Evolutionary conservation across 1,284 basidiomycete genomes (phyloP).

Genomic region (Tylopilus orsonianus): DNA sequence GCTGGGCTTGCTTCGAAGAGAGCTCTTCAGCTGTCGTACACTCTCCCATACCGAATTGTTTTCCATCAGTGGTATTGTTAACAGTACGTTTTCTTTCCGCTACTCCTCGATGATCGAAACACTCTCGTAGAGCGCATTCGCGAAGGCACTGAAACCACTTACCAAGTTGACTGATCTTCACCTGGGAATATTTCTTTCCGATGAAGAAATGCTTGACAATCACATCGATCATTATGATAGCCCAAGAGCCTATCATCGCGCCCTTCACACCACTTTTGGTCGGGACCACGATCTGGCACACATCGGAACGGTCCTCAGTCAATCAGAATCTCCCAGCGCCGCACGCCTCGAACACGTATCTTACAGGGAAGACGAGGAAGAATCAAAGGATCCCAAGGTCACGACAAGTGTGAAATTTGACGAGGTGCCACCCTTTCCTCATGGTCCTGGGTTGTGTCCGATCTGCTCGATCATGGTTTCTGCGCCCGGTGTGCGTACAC

Average conservation of each 20-base stretch:
- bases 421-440: slow-evolving; percentile 30
- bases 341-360: slow-evolving; percentile 20
- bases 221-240: slow-evolving; percentile 44
- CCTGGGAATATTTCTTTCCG: slow-evolving; percentile 59
- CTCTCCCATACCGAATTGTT: slow-evolving; percentile 59
- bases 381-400: slow-evolving; percentile 1
- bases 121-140: slow-evolving; percentile 30
- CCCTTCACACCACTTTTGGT: slow-evolving; percentile 9
- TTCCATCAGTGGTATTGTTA: slow-evolving; percentile 40
- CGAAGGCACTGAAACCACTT: slow-evolving; percentile 38
- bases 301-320: slow-evolving; percentile 24
- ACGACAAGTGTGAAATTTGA: not conserved
- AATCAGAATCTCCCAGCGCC: slow-evolving; percentile 17
- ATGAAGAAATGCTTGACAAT: slow-evolving; percentile 41
- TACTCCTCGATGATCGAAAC: slow-evolving; percentile 11
- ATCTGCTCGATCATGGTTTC: slow-evolving; percentile 27
- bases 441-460: slow-evolving; percentile 32
- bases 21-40: slow-evolving; percentile 53
- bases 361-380: slow-evolving; percentile 23
- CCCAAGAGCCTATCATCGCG: slow-evolving; percentile 22
- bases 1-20: slow-evolving; percentile 63
- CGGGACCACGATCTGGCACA: slow-evolving; percentile 3
- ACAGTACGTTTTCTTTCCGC: slow-evolving; percentile 43
- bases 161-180: slow-evolving; percentile 50
- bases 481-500: slow-evolving; percentile 32